These are phyloP conservation scores for Debaryomyces fabryi DNA, from an alignment of 1,139 yeast species.

Conservation along the genomic window DNA sequence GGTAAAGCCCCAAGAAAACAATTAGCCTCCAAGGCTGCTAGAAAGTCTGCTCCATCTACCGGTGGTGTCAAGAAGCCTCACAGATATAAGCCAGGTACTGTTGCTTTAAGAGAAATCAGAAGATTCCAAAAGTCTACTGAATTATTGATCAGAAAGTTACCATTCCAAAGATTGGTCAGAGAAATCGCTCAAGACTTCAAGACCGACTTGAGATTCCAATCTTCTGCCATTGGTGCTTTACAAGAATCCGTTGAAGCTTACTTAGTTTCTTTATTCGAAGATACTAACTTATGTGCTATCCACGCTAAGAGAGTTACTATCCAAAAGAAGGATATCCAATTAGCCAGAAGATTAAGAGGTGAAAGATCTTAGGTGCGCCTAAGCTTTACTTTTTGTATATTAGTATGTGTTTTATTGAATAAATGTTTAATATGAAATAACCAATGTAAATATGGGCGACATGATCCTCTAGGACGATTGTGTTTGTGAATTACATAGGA, in stretches of 20 bases:
- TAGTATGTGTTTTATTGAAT: slow-evolving; percentile 13
- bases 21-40: slow-evolving; percentile 98
- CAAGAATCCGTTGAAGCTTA: slow-evolving; percentile 99
- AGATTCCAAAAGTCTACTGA: slow-evolving; percentile 99
- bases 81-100: slow-evolving; percentile 99
- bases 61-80: slow-evolving; percentile 99
- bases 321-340: slow-evolving; percentile 98
- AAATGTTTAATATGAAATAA: slow-evolving; percentile 6
- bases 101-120: slow-evolving; percentile 98
- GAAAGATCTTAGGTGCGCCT: slow-evolving; percentile 65
- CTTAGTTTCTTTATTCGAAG: slow-evolving; percentile 87
- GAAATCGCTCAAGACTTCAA: slow-evolving; percentile 98
- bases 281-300: slow-evolving; percentile 97
- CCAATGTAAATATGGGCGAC: not conserved
- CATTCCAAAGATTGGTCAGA: slow-evolving; percentile 98
- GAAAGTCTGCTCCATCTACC: slow-evolving; percentile 96
- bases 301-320: slow-evolving; percentile 99
- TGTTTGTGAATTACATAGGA: no score
- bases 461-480: not conserved
- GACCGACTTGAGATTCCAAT: slow-evolving; percentile 97
- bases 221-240: slow-evolving; percentile 97
- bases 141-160: slow-evolving; percentile 94
- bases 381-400: slow-evolving; percentile 13
- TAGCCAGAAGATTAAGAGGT: slow-evolving; percentile 99
- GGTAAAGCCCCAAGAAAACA: slow-evolving; percentile 99